Base-by-base conservation (phyloP, 495 filamentous ascomycete species). In the Copromyces sp. region DNA sequence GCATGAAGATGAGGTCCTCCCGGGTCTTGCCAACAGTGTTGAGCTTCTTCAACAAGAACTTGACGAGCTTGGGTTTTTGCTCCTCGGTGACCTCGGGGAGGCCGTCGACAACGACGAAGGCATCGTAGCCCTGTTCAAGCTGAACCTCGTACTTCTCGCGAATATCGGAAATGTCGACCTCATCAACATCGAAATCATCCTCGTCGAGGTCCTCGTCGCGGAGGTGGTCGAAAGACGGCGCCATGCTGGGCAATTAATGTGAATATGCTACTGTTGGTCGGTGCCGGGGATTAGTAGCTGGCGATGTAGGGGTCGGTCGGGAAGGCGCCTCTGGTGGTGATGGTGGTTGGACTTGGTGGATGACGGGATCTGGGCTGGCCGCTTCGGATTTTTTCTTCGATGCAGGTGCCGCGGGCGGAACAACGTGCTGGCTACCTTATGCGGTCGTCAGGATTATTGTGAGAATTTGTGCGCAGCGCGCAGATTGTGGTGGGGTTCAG, bases 91-190 rank as follows among this genome's bases (percentile, higher is more conserved):
- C 95, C 68, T 90, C 83, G 71, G 95, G 95, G 41, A 98, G 88
- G 74, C 95, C 95, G 83, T 99, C 95, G 81, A 97, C 87, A 69
- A 98, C 93, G 72, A 99, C 90, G 77, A 99, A 99, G 74, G 93
- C 90, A 79, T 99, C 95, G 78, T 97, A 89, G 70, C 95, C 95
- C 81, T 97, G 92, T 80, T 99, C 95, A 69, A 97, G 86, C 77
- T 94, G 93, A 47, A 98, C 95, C 81, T 98, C 94, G 78, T 92
- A 97, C 82, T 96, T 92, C 79, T 93, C 94, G 78, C 89, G 87
- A 74, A 99, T 87, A 84, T 99, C 95, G 71, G 93, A 94, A 82
- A 97, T 94, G 79, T 99, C 95, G 79, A 98, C 90, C 80, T 97
- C 93, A 80, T 95, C 93, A 78, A 94, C 90, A 74, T 97, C 93